A percentile compares a stretch with the other conserved stretches of the same genome.
Conservation (phyloP, 2,329 filamentous ascomycete genomes). For the Colletotrichum sansevieriae region DNA sequence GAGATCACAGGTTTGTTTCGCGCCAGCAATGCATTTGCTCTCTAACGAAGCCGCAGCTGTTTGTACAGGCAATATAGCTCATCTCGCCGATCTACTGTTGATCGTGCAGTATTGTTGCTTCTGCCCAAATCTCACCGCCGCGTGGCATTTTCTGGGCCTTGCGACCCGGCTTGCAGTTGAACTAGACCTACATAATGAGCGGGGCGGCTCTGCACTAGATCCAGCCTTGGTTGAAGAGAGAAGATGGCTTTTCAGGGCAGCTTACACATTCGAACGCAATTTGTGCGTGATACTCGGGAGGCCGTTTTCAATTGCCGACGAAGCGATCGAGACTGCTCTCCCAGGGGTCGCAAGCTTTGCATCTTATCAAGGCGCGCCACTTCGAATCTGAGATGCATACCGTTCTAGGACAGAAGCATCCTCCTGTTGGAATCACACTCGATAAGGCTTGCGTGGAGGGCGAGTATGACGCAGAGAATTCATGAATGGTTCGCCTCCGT, state of each 20-base stretch:
- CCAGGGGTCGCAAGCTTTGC: too few relatives aligned
- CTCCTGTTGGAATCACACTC: too few relatives aligned
- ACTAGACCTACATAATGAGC: conserved; percentile 27
- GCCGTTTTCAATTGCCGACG: too few relatives aligned
- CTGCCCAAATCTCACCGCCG: conserved; percentile 33
- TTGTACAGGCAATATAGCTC: conserved; percentile 36
- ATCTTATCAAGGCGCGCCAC: too few relatives aligned
- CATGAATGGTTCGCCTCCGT: too few relatives aligned
- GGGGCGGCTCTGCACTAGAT: too few relatives aligned
- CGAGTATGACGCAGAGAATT: too few relatives aligned
- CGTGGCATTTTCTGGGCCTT: conserved; percentile 41
- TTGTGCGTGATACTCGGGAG: too few relatives aligned
- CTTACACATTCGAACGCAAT: conserved; percentile 18
- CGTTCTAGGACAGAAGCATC: too few relatives aligned
- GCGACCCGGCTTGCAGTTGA: conserved; percentile 37
- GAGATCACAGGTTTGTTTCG: conserved; percentile 37
- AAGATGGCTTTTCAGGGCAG: conserved; percentile 41
- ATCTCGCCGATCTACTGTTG: conserved; percentile 37
- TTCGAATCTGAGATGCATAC: too few relatives aligned
- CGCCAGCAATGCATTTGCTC: conserved; percentile 24
- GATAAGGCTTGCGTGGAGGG: too few relatives aligned
- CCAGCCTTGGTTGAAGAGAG: conserved; percentile 12
- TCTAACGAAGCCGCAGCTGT: conserved; percentile 25
- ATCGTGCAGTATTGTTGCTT: conserved; percentile 40
- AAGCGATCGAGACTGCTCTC: too few relatives aligned